A percentile compares a stretch with the other conserved stretches of the same genome.
phyloP scores from a whole-genome alignment of 306 rosid species.

The Pterocarpus santalinus region DNA sequence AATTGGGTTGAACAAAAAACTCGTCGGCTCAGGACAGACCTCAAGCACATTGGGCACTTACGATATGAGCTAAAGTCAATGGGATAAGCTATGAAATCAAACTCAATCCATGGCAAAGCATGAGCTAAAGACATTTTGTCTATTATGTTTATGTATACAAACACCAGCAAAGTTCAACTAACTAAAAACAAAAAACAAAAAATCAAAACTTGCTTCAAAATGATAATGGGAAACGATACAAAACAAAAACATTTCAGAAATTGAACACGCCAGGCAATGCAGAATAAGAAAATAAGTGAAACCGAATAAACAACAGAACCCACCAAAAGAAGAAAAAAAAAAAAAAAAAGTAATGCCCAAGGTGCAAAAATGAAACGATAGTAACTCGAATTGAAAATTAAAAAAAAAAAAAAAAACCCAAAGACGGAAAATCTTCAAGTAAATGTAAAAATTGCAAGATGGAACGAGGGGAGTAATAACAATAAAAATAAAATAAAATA shows the following conservation, averaged over 20 bases:
- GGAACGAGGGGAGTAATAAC: neutral
- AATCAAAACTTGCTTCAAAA: too few species aligned
- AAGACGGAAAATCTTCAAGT: neutral
- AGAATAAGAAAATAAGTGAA: neutral
- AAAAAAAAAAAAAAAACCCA: neutral
- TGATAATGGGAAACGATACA: neutral
- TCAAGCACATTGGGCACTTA: too few species aligned
- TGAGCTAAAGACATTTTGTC: neutral
- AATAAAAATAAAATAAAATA: neutral
- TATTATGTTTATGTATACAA: neutral
- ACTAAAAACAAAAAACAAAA: neutral
- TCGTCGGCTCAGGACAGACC: too few species aligned
- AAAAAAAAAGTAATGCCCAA: neutral
- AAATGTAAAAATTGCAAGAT: neutral
- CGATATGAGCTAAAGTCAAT: neutral
- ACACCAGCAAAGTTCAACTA: constrained; percentile 10
- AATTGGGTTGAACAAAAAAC: too few species aligned
- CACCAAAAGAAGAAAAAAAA: neutral
- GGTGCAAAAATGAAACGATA: neutral
- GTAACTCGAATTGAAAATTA: neutral
- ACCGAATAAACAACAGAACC: neutral
- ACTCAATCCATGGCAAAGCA: neutral
- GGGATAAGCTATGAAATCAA: neutral
- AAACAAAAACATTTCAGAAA: neutral
- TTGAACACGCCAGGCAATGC: neutral